phyloP scores from a whole-genome alignment of 2,329 filamentous ascomycete genomes.

The Aspergillus tamarii region DNA sequence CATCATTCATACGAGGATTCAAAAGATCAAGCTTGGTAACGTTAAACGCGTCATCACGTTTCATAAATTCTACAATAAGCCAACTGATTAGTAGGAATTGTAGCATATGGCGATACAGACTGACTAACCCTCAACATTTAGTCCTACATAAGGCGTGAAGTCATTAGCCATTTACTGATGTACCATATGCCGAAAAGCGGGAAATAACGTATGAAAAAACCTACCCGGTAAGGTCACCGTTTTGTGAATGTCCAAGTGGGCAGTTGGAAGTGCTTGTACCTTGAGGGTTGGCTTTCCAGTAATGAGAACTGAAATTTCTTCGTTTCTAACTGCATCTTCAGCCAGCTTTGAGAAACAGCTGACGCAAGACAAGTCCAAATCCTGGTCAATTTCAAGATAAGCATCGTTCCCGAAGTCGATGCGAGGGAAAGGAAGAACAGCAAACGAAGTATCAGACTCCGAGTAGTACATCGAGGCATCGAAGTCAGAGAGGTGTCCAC shows the following conservation, averaged over 20 bases:
- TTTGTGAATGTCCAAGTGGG: constrained; percentile 30
- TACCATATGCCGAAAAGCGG: too few relatives aligned
- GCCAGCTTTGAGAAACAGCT: constrained; percentile 28
- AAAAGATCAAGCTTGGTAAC: constrained; percentile 26
- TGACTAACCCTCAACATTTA: background rate
- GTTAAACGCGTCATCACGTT: constrained; percentile 24
- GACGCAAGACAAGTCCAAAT: constrained; percentile 28
- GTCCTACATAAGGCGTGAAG: background rate
- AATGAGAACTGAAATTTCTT: constrained; percentile 22
- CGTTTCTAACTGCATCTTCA: constrained; percentile 19
- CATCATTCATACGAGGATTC: constrained; percentile 17
- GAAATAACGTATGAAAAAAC: background rate
- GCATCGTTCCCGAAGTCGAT: constrained; percentile 23
- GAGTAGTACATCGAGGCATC: constrained; percentile 23
- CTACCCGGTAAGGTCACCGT: constrained; percentile 26
- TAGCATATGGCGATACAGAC: background rate
- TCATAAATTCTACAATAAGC: constrained; percentile 25
- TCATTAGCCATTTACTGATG: background rate
- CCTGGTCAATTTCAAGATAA: constrained; percentile 26
- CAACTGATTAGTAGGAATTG: background rate
- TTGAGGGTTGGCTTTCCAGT: constrained; percentile 26
- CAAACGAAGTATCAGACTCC: constrained; percentile 21
- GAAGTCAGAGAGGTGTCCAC: constrained; percentile 27
- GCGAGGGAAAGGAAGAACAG: constrained; percentile 21
- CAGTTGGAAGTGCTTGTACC: constrained; percentile 24